These are phyloP conservation scores for Vigna mungo DNA, from an alignment of 306 rosid species.

Conservation along the genomic window DNA sequence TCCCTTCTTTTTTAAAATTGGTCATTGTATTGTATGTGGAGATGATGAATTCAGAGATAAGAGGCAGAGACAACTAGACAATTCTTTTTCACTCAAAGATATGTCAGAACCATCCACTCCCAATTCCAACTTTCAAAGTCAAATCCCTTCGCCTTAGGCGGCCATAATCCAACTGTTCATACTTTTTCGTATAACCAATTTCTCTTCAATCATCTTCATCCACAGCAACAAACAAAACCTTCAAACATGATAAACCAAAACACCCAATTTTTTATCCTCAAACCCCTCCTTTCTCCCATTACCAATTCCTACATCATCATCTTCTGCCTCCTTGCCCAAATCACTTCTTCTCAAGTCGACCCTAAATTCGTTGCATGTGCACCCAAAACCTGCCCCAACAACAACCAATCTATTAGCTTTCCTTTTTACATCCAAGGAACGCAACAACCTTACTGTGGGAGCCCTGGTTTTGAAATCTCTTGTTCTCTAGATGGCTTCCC, in stretches of 20 bases:
- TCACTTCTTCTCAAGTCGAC: constrained; percentile 25
- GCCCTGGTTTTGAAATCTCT: constrained; percentile 57
- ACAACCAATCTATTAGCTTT: constrained; percentile 47
- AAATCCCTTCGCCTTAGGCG: neutral
- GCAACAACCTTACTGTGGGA: constrained; percentile 58
- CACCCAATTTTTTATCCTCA: neutral
- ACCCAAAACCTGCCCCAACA: constrained; percentile 46
- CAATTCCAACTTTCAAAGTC: neutral
- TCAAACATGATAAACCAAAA: constrained; percentile 51
- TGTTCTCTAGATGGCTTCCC: constrained; percentile 49
- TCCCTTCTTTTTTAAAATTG: neutral
- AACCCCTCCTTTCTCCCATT: constrained; percentile 1
- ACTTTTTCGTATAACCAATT: neutral
- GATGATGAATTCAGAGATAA: constrained; percentile 11
- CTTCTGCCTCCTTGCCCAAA: neutral
- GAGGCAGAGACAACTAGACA: constrained; percentile 22
- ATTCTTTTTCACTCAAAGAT: neutral
- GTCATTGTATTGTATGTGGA: neutral
- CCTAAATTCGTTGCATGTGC: constrained; percentile 47
- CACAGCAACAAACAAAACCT: neutral
- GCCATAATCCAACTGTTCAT: neutral
- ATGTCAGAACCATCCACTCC: neutral
- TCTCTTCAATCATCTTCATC: neutral
- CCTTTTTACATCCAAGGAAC: constrained; percentile 53
- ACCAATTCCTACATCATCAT: constrained; percentile 34